phyloP scores from a whole-genome alignment of 73 alveolate species.

The Paramecium sonneborni region DNA sequence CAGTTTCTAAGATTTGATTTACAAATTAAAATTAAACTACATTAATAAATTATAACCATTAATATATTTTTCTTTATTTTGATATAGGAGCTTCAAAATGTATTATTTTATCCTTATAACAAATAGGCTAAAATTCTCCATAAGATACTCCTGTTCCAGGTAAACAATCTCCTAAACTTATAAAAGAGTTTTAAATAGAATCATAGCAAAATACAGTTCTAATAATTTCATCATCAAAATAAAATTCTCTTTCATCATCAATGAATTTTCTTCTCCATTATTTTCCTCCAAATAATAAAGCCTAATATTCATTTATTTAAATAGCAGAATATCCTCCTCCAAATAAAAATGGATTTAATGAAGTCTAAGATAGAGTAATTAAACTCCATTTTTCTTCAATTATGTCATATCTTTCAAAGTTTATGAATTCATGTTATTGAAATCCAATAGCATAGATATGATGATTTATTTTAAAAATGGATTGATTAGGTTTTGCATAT shows the following conservation, averaged over 20 bases:
- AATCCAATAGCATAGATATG: background rate
- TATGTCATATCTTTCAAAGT: background rate
- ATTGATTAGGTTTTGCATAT: background rate
- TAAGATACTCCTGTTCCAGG: constrained; percentile 35
- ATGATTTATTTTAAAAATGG: background rate
- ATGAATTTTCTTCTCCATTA: background rate
- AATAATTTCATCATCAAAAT: background rate
- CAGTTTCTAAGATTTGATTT: background rate
- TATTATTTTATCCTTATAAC: background rate
- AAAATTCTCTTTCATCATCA: background rate
- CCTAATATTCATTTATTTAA: constrained; percentile 5
- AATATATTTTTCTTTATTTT: background rate
- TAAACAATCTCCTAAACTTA: constrained; percentile 20
- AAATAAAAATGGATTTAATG: background rate
- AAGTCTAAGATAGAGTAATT: background rate
- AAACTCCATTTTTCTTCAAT: background rate
- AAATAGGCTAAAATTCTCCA: constrained; percentile 5
- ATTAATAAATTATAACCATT: background rate
- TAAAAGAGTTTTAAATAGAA: background rate
- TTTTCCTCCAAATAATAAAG: constrained; percentile 5
- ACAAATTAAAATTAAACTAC: background rate
- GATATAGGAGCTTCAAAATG: background rate
- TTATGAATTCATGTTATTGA: background rate
- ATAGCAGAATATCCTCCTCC: background rate
- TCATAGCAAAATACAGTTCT: background rate